Evolutionary conservation across 2,329 filamentous ascomycete species (phyloP), one percentile per base, ranked within the genome.

Genomic region (Paramyrothecium roridum): DNA sequence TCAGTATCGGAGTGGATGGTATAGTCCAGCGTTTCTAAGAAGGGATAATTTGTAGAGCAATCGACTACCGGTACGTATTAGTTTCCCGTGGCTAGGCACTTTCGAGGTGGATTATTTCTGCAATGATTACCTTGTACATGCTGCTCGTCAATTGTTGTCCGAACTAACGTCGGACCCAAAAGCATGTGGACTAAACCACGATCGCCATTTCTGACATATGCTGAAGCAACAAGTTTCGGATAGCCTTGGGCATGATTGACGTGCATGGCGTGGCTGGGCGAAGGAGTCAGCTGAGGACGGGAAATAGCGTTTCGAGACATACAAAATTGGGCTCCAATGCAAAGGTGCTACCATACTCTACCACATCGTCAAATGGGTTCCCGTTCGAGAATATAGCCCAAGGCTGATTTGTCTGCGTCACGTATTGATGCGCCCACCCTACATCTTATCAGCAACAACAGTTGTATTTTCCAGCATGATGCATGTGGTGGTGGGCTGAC

Each of bases 231-330:
- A 55, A 79, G 82, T 59, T 83, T 83, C 0, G 81, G 80, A 57
- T 76, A 80, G 10, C 76, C 81, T 61, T 82, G 79, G 2, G 74
- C 76, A 60, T 82, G 78, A 56, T 83, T 83, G 55, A 83, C 80
- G 80, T 81, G 59, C 80, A 83, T n/a, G n/a, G 63, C 80, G 83
- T 2, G 76, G 74, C 54, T 66, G 54, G 13, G 37, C 48, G 8
- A 49, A 21, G n/a, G 23, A 7, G 30, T 40, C 23, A 13, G 11
- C 3, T 26, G 22, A 17, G 0, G 8, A 20, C 12, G n/a, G n/a
- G 13, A 45, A 11, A 17, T 16, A 12, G 12, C 3, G n/a, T 3
- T n/a, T 48, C 46, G 46, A 23, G 17, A 52, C 57, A 52, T 34
- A 61, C 59, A 52, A 70, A 80, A 47, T 79, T 73, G 3, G 76